Conservation (phyloP, 1,284 basidiomycete species). For the Pseudozyma tsukubaensis region DNA sequence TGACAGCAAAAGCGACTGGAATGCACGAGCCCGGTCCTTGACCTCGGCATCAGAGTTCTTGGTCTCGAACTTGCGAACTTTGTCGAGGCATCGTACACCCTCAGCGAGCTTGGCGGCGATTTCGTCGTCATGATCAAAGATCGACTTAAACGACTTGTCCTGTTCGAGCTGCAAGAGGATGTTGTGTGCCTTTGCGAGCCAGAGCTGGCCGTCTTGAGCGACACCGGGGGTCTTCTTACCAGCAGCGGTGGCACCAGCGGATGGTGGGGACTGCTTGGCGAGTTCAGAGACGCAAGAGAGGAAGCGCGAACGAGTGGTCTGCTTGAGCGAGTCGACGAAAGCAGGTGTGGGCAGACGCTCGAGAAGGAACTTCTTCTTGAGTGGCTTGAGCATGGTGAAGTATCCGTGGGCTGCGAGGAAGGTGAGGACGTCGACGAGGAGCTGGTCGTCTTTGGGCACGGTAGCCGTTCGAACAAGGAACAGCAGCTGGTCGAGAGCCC, state of each 20-base stretch:
- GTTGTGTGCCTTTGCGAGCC: conserved; percentile 79
- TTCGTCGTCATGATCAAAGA: conserved; percentile 48
- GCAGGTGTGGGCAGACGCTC: conserved; percentile 74
- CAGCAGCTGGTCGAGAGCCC: conserved; percentile 88
- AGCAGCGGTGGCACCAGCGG: conserved; percentile 21
- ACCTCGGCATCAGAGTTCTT: conserved; percentile 23
- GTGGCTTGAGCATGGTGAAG: conserved; percentile 79
- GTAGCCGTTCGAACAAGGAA: conserved; percentile 82
- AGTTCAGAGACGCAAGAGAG: conserved; percentile 82
- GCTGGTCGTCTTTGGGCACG: conserved; percentile 83
- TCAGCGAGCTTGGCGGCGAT: conserved; percentile 44
- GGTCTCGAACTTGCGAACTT: conserved; percentile 47
- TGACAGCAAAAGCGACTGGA: conserved; percentile 55
- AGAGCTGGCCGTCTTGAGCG: conserved; percentile 80
- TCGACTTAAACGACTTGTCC: conserved; percentile 76
- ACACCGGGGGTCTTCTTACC: conserved; percentile 75
- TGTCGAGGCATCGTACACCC: conserved; percentile 40
- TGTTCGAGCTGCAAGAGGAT: conserved; percentile 76
- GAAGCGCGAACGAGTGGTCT: conserved; percentile 78
- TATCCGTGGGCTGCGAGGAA: conserved; percentile 87
- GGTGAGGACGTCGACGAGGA: conserved; percentile 80
- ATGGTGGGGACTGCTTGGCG: conserved; percentile 73
- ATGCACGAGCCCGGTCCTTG: conserved; percentile 45
- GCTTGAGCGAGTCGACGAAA: conserved; percentile 79
- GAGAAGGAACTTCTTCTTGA: conserved; percentile 75